Evolutionary conservation across 352 stramenopile genomes (phyloP).

Genomic region (Phytophthora tubulina): DNA sequence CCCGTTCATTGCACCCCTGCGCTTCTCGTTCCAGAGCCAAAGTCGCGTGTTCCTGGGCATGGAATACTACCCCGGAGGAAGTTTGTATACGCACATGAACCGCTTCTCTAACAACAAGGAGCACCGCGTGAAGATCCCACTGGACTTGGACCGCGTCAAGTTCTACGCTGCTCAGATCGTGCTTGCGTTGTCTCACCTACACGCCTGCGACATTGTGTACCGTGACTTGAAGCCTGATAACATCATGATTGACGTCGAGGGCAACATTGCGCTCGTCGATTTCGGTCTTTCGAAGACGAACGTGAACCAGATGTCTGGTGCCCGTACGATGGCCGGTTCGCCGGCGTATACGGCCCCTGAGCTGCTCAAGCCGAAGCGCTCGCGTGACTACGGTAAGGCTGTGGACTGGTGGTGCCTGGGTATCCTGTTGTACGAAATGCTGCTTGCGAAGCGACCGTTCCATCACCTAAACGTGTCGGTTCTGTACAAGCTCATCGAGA

Average conservation of each 20-base stretch:
- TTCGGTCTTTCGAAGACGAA: slow-evolving; percentile 96
- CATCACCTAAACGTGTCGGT: slow-evolving; percentile 92
- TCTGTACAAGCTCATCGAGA: slow-evolving; percentile 93
- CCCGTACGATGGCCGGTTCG: slow-evolving; percentile 87
- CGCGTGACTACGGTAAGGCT: slow-evolving; percentile 87
- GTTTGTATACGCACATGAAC: slow-evolving; percentile 93
- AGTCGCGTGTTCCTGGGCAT: slow-evolving; percentile 86
- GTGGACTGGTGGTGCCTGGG: slow-evolving; percentile 91
- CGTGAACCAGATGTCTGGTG: slow-evolving; percentile 84
- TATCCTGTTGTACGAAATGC: slow-evolving; percentile 94
- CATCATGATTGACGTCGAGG: slow-evolving; percentile 94
- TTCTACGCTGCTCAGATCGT: slow-evolving; percentile 95
- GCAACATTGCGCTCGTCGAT: slow-evolving; percentile 95
- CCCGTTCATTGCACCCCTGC: slow-evolving; percentile 93
- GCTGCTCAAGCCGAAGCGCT: slow-evolving; percentile 85
- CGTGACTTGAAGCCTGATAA: slow-evolving; percentile 97
- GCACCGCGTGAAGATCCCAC: slow-evolving; percentile 87
- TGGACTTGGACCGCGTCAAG: slow-evolving; percentile 80
- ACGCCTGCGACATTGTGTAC: slow-evolving; percentile 96
- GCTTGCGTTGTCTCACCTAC: slow-evolving; percentile 91
- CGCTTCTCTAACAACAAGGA: slow-evolving; percentile 93
- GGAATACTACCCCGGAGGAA: slow-evolving; percentile 88
- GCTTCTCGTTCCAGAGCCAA: slow-evolving; percentile 88
- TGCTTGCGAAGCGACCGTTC: slow-evolving; percentile 92
- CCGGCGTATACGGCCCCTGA: slow-evolving; percentile 86